Percentiles rank a stretch among this genome's conserved stretches.
phyloP scores from a whole-genome alignment of 805 yeast species.

The Schwanniomyces vanrijiae region DNA sequence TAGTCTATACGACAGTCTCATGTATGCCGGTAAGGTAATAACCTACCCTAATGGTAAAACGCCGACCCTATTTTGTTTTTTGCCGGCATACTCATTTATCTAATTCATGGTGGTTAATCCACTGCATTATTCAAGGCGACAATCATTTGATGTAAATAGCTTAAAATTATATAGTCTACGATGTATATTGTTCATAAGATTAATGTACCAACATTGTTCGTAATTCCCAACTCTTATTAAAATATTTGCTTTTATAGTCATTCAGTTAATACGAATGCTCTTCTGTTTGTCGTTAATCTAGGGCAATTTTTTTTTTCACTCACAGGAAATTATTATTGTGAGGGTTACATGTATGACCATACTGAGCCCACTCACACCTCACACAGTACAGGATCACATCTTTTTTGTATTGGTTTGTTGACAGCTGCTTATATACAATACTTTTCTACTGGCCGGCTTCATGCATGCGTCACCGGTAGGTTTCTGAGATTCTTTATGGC shows the following conservation, averaged over 20 bases:
- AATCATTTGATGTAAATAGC: background rate
- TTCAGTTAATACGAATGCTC: too few relatives aligned
- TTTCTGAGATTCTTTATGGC: background rate
- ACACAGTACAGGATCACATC: background rate
- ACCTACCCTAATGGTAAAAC: background rate
- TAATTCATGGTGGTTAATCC: background rate
- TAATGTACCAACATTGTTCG: too few relatives aligned
- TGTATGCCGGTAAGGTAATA: background rate
- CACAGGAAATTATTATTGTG: background rate
- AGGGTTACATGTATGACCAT: background rate
- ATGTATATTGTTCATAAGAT: too few relatives aligned
- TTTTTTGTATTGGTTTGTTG: background rate
- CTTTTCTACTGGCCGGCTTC: background rate
- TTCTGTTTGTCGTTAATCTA: too few relatives aligned
- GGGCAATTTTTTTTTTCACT: background rate
- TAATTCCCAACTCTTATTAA: too few relatives aligned
- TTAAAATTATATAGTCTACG: too few relatives aligned
- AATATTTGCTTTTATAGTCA: too few relatives aligned
- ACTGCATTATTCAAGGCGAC: background rate
- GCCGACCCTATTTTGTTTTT: background rate
- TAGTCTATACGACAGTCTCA: background rate
- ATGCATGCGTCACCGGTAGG: background rate
- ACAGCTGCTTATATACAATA: background rate
- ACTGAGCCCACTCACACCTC: background rate
- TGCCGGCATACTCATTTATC: background rate